A percentile compares a stretch with the other conserved stretches of the same genome.
Conservation (phyloP, 768 basidiomycete species). For the Cubamyces lactineus region DNA sequence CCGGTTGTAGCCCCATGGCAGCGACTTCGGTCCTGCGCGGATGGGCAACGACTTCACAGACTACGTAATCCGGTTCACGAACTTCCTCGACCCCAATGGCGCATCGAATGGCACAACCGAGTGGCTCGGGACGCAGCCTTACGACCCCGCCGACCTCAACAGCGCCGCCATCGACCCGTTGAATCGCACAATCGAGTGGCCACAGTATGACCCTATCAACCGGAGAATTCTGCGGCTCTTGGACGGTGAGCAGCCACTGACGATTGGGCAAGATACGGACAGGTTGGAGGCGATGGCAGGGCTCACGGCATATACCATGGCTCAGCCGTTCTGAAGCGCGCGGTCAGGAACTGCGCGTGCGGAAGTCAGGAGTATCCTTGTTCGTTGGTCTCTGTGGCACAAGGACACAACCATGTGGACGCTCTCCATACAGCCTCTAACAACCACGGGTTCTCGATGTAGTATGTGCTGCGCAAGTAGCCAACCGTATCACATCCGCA, state of each 20-base stretch:
- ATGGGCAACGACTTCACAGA: constrained; percentile 43
- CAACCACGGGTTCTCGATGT: too few relatives aligned
- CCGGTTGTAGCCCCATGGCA: constrained; percentile 22
- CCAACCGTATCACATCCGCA: too few relatives aligned
- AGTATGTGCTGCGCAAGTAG: too few relatives aligned
- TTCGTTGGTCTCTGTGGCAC: too few relatives aligned
- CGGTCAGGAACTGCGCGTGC: too few relatives aligned
- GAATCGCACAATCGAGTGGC: constrained; percentile 43
- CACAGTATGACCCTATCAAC: constrained; percentile 41
- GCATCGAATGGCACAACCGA: too few relatives aligned
- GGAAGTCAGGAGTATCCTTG: too few relatives aligned
- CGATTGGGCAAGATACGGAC: constrained; percentile 47
- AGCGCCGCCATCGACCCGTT: neutral
- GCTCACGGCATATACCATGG: neutral
- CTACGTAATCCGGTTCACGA: constrained; percentile 48
- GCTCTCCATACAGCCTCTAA: too few relatives aligned
- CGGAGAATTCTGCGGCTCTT: constrained; percentile 46
- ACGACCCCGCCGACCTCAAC: too few relatives aligned
- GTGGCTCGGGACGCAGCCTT: too few relatives aligned
- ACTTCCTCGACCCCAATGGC: constrained; percentile 46
- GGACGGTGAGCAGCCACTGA: constrained; percentile 38
- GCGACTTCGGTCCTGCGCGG: constrained; percentile 26
- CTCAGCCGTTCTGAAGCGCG: neutral
- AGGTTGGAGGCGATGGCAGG: constrained; percentile 40
- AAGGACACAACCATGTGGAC: too few relatives aligned